Base-by-base conservation (phyloP, 305 asterid genomes). In the Nicotiana rustica region DNA sequence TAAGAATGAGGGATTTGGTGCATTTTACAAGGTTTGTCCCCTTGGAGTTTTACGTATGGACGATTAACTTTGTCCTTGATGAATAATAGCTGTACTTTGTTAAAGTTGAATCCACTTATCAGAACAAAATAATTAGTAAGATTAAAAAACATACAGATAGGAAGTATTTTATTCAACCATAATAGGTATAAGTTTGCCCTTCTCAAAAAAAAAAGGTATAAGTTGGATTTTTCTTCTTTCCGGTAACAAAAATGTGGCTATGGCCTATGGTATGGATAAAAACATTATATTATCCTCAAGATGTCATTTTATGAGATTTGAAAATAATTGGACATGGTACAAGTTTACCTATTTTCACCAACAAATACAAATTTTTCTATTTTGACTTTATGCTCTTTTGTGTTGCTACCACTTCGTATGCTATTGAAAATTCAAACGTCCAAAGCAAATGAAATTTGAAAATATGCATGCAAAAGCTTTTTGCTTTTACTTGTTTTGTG, bases 1-100 rank as follows among this genome's bases (percentile, higher is more conserved):
- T 47, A 92, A 92, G 80, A 92, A 92, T 76, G 97, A 95, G 12
- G 99, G 98, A 17, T 10, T 89, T 52, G 92, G 94, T 79, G 95
- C 96, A 60, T 92, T 93, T 81, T 95, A 93, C 88, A 93, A 95
- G 92, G 98, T 95, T 75, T 80, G 89, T 84, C 29, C 77, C 38
- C 6, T 38, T 79, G 19, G 18, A 56, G 18, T 13, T 56, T 15
- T 15, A 56, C 2, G 19, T 15, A 56, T 56, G 4, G 61, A 56
- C 2, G 61, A 2, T 5, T 56, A 56, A 56, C 62, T 56, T 56
- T 15, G 19, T 56, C 9, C 18, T 13, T 15, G 8, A 14, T 14
- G 62, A 56, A 56, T 15, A 56, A 4, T 56, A 56, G 6, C 17
- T 56, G 62, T 15, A 56, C 21, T 56, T 0, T 56, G 8, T 56